Base-by-base conservation (phyloP, 176 grass and related monocot genomes). In the Bromus sterilis region DNA sequence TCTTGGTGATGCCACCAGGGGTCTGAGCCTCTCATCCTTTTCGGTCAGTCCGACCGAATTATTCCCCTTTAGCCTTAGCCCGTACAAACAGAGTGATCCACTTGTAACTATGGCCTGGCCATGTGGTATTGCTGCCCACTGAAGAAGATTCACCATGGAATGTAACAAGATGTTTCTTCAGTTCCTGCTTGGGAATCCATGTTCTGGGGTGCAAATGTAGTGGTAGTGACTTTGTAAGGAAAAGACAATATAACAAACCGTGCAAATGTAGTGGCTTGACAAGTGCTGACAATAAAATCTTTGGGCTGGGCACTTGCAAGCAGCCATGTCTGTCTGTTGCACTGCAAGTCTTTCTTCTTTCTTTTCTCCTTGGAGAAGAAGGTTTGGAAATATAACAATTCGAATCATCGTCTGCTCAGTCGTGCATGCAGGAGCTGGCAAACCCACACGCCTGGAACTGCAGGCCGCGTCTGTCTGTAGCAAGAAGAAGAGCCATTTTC, bases 141-240 rank as follows among this genome's bases (percentile, higher is more conserved):
- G 76, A 89, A 77, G 32, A 76, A 80, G 33, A 70, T 34, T 80
- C 40, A 5, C 34, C 41, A 8, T 9, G 28, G 34, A 64, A 65
- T 66, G 24, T 49, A 31, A 5, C 57, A 4, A 15, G 32, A 31
- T 28, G 2, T 23, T 75, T 75, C 33, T 43, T 36, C 62, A 51
- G 81, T 3, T 53, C 7, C 24, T 61, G 9, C 18, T 25, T 56
- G 23, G 42, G 55, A 59, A 62, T 71, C 67, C 51, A 21, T 31
- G 29, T 77, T 66, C 23, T 16, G 11, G 2, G 42, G 58, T 9
- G 32, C 36, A 31, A 49, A 49, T 20, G 46, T 9, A 31, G 18
- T 21, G 60, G 46, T 9, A 31, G 18, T 21, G 60, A 75, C 56
- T 37, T 24, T 31, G 30, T 40, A 59, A 75, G 31, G 18, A 26